These are phyloP conservation scores for Primulina eburnea DNA, from an alignment of 257 asterid species.

Conservation along the genomic window DNA sequence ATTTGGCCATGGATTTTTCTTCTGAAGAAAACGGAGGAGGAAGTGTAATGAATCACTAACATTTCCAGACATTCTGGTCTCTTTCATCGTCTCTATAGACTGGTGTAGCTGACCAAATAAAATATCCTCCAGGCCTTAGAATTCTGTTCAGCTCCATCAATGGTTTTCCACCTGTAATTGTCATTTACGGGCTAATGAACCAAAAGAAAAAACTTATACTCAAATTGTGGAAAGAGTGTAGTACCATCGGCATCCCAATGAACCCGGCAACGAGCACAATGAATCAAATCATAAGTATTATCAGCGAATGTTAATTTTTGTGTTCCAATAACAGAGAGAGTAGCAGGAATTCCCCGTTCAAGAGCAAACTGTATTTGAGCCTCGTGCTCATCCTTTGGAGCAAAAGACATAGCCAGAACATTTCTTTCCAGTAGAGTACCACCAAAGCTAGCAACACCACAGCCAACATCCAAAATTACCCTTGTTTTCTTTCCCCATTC, in stretches of 20 bases:
- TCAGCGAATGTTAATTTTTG: conserved; percentile 78
- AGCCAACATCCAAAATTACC: conserved; percentile 90
- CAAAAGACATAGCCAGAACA: conserved; percentile 88
- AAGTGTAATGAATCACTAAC: conserved; percentile 35
- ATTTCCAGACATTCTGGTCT: conserved; percentile 70
- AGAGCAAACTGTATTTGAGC: conserved; percentile 99
- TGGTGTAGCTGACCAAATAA: conserved; percentile 96
- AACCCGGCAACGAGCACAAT: conserved; percentile 96
- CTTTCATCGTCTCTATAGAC: conserved; percentile 69
- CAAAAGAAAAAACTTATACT: neutral
- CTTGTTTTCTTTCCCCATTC: conserved; percentile 81
- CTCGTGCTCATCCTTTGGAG: conserved; percentile 99
- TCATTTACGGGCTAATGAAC: conserved; percentile 20
- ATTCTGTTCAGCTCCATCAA: conserved; percentile 86
- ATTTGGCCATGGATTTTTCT: conserved; percentile 5
- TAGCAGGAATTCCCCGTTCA: conserved; percentile 93
- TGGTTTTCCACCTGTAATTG: conserved; percentile 78
- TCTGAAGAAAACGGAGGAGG: neutral
- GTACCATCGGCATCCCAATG: conserved; percentile 96
- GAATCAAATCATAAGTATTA: conserved; percentile 76
- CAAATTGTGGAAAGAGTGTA: conserved; percentile 19
- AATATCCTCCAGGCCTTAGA: conserved; percentile 96
- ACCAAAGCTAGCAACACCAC: conserved; percentile 99
- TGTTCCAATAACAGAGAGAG: conserved; percentile 85
- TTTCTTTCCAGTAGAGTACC: conserved; percentile 75